Conservation (phyloP, 441 rosid species). For the Gossypium gossypioides region DNA sequence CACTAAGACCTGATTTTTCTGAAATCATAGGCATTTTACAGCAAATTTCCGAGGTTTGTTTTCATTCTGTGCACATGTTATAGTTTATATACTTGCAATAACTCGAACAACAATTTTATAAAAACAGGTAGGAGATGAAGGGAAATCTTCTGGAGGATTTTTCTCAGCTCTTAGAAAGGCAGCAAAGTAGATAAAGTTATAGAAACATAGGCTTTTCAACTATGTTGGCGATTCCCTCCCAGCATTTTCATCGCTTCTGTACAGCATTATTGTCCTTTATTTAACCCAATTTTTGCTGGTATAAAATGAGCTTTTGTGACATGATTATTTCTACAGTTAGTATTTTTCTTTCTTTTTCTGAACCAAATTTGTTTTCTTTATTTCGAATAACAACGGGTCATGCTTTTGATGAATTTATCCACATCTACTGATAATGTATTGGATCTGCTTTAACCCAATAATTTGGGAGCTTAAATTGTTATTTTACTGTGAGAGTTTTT, state of each 20-base stretch:
- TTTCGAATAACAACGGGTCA: background rate
- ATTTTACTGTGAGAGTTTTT: no score
- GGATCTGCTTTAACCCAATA: no score
- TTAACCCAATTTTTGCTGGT: background rate
- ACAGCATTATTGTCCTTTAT: constrained; percentile 16
- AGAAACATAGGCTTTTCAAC: constrained; percentile 4
- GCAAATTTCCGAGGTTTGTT: constrained; percentile 39
- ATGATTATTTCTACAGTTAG: background rate
- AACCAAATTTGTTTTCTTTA: background rate
- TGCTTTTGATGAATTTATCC: no score
- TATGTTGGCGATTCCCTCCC: no score
- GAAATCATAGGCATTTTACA: constrained; percentile 39
- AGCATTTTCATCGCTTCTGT: constrained; percentile 14
- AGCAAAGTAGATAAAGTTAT: constrained; percentile 20
- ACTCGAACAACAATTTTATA: background rate
- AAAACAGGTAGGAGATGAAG: constrained; percentile 53
- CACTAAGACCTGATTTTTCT: constrained; percentile 54
- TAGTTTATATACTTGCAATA: no score
- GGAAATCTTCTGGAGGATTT: constrained; percentile 60
- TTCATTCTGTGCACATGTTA: background rate
- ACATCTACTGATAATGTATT: no score
- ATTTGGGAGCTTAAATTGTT: no score
- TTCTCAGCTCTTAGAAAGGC: constrained; percentile 62
- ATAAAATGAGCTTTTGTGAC: background rate
- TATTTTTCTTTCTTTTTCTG: background rate